Percentiles rank a stretch among this genome's conserved stretches.
These are phyloP conservation scores for Leishmania arabica DNA, from an alignment of 208 protist genomes.

Conservation along the genomic window DNA sequence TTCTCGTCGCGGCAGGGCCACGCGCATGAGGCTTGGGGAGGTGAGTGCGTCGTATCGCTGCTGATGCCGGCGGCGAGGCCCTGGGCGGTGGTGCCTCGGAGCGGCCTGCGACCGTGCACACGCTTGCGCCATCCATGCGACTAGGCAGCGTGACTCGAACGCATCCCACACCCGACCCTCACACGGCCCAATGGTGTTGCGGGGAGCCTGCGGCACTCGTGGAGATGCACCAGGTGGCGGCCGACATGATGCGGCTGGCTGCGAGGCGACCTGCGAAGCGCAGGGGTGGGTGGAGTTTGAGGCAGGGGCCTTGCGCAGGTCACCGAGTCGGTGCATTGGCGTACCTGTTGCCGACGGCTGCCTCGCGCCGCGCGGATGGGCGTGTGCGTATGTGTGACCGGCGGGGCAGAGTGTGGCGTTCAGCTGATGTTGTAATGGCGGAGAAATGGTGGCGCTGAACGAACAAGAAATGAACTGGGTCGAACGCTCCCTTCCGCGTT, in stretches of 20 bases:
- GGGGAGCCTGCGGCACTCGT: no score
- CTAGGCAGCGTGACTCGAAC: background rate
- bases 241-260: background rate
- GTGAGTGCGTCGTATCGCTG: background rate
- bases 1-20: background rate
- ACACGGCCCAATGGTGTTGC: background rate
- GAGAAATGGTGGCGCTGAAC: background rate
- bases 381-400: no score
- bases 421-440: background rate
- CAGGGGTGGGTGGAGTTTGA: background rate
- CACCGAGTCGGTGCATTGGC: background rate
- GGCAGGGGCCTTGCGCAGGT: background rate
- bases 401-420: background rate
- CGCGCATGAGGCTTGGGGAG: background rate
- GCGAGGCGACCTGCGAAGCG: background rate
- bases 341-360: background rate
- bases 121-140: background rate
- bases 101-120: background rate
- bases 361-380: background rate
- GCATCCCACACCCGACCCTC: background rate
- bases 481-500: background rate
- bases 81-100: background rate
- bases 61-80: background rate
- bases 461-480: background rate
- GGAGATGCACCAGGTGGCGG: background rate